Evolutionary conservation across 768 basidiomycete genomes (phyloP).

Genomic region (Calvatia gigantea): DNA sequence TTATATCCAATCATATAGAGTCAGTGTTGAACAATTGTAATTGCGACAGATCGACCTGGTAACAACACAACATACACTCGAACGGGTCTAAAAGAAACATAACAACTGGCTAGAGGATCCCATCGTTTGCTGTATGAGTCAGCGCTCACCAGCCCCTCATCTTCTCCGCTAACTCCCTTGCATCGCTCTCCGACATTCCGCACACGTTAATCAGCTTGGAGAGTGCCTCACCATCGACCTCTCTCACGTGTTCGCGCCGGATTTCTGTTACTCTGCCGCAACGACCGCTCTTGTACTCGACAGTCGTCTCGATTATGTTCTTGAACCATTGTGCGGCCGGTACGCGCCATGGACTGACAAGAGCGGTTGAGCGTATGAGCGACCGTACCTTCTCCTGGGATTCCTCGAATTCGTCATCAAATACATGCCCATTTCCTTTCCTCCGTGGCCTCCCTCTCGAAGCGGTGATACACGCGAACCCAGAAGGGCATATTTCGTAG

Average conservation of each 20-base stretch:
- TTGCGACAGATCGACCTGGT: too few species aligned
- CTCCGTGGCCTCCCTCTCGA: constrained; percentile 23
- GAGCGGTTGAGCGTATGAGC: constrained; percentile 9
- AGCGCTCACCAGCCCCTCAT: neutral
- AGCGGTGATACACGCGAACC: constrained; percentile 38
- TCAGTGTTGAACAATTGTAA: too few species aligned
- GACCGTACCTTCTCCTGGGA: constrained; percentile 2
- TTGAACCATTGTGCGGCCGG: constrained; percentile 4
- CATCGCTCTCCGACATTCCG: constrained; percentile 1
- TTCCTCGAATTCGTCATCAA: constrained; percentile 13
- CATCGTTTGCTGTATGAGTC: neutral
- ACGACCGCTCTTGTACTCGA: neutral
- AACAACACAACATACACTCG: too few species aligned
- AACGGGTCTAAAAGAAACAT: too few species aligned
- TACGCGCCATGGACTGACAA: neutral
- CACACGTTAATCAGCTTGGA: neutral
- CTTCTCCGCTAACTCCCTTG: neutral
- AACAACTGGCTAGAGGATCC: neutral
- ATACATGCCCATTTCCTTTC: neutral
- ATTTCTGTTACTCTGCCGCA: neutral
- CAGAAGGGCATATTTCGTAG: constrained; percentile 23
- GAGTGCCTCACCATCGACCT: constrained; percentile 1
- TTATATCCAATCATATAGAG: too few species aligned
- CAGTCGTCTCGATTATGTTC: neutral
- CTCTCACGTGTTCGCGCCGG: neutral